phyloP scores from a whole-genome alignment of 2,329 filamentous ascomycete genomes.

The Fusarium illudens region DNA sequence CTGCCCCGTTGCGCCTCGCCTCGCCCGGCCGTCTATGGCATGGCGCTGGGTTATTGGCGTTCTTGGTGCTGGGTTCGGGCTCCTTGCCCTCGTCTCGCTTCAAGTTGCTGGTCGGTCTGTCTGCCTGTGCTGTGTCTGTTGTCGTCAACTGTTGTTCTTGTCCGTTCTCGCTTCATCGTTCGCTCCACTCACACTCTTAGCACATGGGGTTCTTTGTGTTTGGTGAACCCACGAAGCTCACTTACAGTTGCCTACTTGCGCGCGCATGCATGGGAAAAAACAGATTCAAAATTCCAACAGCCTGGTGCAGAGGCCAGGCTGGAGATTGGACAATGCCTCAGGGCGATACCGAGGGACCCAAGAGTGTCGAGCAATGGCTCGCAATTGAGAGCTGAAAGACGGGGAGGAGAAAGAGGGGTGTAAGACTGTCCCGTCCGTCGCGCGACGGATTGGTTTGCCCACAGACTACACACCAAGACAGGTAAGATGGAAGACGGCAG shows the following conservation, averaged over 20 bases:
- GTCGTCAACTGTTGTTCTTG: conserved; percentile 1
- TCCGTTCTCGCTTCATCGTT: conserved; percentile 2
- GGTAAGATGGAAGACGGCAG: conserved; percentile 6
- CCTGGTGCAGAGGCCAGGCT: not conserved
- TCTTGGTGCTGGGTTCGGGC: conserved; percentile 14
- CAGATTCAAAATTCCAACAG: conserved; percentile 10
- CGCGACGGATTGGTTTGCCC: conserved; percentile 24
- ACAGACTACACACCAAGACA: not conserved
- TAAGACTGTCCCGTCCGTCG: conserved; percentile 12
- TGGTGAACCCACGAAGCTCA: conserved; percentile 27
- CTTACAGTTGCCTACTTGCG: not conserved
- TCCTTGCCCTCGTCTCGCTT: not conserved
- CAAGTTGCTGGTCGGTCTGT: not conserved
- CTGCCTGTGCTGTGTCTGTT: conserved; percentile 6
- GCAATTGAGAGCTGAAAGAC: conserved; percentile 16
- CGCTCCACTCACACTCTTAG: conserved; percentile 17
- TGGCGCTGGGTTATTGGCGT: not conserved
- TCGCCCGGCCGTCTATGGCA: conserved; percentile 6
- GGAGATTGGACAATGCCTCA: conserved; percentile 8
- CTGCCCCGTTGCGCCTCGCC: conserved; percentile 13
- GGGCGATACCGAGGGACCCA: not conserved
- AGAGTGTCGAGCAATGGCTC: conserved; percentile 12
- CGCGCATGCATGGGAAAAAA: not conserved
- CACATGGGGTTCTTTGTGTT: conserved; percentile 9
- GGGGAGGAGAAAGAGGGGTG: conserved; percentile 7